These are phyloP conservation scores for Phialocephala subalpina DNA, from an alignment of 2,329 filamentous ascomycete species.

Conservation along the genomic window DNA sequence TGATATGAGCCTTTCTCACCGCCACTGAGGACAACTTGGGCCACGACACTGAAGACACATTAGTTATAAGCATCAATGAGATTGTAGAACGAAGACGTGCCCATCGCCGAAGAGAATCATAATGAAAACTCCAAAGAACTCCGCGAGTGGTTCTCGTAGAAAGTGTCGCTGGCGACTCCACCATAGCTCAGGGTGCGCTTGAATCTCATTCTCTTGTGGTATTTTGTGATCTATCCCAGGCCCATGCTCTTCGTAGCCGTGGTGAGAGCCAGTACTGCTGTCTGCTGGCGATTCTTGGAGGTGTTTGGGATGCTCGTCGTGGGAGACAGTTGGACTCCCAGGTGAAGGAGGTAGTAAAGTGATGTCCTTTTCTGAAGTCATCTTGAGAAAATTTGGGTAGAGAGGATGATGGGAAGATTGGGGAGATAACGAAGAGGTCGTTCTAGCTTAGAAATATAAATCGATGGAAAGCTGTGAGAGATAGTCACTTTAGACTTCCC, in stretches of 20 bases:
- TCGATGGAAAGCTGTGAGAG: not conserved
- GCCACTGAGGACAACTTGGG: slow-evolving; percentile 66
- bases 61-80: not conserved
- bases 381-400: not conserved
- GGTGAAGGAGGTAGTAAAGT: not conserved
- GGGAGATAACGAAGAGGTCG: not conserved
- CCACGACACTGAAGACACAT: slow-evolving; percentile 54
- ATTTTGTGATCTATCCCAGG: slow-evolving; percentile 45
- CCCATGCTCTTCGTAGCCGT: slow-evolving; percentile 43
- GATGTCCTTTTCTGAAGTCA: slow-evolving; percentile 9
- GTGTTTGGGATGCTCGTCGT: slow-evolving; percentile 28
- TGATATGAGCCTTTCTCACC: slow-evolving; percentile 38
- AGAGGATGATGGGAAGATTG: not conserved
- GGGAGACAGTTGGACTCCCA: slow-evolving; percentile 23
- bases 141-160: slow-evolving; percentile 56
- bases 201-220: slow-evolving; percentile 40
- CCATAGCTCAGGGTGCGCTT: slow-evolving; percentile 34
- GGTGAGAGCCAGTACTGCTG: slow-evolving; percentile 18
- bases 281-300: slow-evolving; percentile 5
- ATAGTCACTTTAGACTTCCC: not conserved
- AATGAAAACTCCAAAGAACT: slow-evolving; percentile 75
- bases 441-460: not conserved
- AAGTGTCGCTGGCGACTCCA: slow-evolving; percentile 36
- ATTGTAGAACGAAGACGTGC: slow-evolving; percentile 37
- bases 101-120: slow-evolving; percentile 76